phyloP scores from a whole-genome alignment of 2,329 filamentous ascomycete species.

The Aspergillus pseudonomiae region DNA sequence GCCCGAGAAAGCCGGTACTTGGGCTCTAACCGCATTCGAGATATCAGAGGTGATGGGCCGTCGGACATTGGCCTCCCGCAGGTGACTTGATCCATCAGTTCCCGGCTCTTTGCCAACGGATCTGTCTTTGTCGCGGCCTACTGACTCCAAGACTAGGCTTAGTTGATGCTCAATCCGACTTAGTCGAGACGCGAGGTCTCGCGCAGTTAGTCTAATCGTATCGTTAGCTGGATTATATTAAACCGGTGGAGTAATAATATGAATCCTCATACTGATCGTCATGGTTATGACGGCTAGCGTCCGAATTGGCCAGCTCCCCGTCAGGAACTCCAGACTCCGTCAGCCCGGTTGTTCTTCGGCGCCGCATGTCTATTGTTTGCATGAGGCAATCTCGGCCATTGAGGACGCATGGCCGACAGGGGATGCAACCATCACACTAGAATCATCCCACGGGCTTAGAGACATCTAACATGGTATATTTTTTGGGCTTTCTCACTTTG shows the following conservation, averaged over 20 bases:
- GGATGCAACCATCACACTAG: conserved; percentile 24
- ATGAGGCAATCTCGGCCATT: conserved; percentile 14
- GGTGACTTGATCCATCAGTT: too few species aligned
- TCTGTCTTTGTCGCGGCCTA: neutral
- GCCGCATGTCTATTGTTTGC: conserved; percentile 12
- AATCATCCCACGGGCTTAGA: neutral
- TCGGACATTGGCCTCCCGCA: too few species aligned
- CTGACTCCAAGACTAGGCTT: neutral
- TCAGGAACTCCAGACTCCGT: neutral
- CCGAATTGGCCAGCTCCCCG: neutral
- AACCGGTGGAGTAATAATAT: neutral
- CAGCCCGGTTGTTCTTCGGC: neutral
- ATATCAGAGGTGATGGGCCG: neutral
- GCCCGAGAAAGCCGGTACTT: conserved; percentile 23
- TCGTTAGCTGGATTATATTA: neutral
- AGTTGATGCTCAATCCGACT: conserved; percentile 7
- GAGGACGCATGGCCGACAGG: conserved; percentile 20
- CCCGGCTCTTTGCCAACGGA: neutral
- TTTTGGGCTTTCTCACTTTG: conserved; percentile 16
- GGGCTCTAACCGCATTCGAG: neutral
- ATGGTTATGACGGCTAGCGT: neutral
- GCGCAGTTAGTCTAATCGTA: neutral
- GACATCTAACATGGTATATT: neutral
- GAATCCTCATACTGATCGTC: neutral
- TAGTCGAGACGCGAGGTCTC: neutral